Evolutionary conservation across 352 stramenopile genomes (phyloP).

Genomic region (Pythium phragmiticola): DNA sequence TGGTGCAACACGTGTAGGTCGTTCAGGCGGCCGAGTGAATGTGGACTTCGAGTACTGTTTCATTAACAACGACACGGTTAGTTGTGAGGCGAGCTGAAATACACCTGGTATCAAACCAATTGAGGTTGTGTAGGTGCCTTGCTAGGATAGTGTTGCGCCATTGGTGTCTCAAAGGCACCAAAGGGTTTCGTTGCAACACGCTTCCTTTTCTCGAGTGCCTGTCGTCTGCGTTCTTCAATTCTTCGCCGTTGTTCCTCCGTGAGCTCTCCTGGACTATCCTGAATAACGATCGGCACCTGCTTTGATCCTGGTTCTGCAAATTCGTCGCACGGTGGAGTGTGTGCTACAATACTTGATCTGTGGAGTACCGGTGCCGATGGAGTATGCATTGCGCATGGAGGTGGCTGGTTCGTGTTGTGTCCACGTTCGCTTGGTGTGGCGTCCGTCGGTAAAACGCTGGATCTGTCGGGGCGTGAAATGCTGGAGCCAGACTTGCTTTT

Average conservation of each 20-base stretch:
- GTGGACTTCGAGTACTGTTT: neutral
- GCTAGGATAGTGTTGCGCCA: neutral
- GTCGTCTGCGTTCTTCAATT: conserved; percentile 51
- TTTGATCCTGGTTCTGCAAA: conserved; percentile 4
- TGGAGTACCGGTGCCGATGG: no score
- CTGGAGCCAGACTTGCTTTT: no score
- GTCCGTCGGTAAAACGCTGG: no score
- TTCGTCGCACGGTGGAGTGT: neutral
- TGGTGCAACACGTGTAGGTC: neutral
- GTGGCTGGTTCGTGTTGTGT: no score
- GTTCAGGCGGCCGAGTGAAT: neutral
- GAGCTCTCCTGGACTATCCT: conserved; percentile 35
- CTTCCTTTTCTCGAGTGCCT: conserved; percentile 60
- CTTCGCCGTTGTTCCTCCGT: conserved; percentile 52
- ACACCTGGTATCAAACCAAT: neutral
- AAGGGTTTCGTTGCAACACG: neutral
- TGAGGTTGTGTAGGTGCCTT: no score
- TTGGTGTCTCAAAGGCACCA: neutral
- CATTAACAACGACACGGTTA: neutral
- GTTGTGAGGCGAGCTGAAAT: neutral
- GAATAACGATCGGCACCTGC: conserved; percentile 12
- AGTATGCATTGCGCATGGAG: no score
- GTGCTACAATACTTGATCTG: neutral
- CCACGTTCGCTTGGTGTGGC: no score
- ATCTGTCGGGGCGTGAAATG: no score